phyloP scores from a whole-genome alignment of 2,329 filamentous ascomycete species.

The Bipolaris sorokiniana region DNA sequence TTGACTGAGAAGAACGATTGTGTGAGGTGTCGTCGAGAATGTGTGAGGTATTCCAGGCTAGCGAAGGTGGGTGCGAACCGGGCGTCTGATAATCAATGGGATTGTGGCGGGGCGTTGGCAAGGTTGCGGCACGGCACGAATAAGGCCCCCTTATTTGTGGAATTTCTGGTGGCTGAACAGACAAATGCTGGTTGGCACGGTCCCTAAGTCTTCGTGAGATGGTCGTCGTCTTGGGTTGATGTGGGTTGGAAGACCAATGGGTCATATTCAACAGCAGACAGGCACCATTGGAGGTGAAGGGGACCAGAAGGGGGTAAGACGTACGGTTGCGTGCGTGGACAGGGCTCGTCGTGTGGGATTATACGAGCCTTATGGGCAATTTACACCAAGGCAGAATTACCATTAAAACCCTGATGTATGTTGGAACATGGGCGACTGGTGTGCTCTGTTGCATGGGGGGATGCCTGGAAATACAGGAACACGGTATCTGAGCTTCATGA shows the following conservation, averaged over 20 bases:
- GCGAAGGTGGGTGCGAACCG: constrained; percentile 29
- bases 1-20: constrained; percentile 29
- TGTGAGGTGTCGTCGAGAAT: constrained; percentile 25
- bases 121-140: constrained; percentile 43
- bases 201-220: constrained; percentile 47
- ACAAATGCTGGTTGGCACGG: constrained; percentile 37
- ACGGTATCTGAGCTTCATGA: constrained; percentile 37
- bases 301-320: constrained; percentile 45
- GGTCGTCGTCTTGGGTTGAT: constrained; percentile 37
- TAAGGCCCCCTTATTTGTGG: constrained; percentile 36
- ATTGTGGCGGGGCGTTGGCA: constrained; percentile 38
- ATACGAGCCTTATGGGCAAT: constrained; percentile 41
- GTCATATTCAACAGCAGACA: constrained; percentile 42
- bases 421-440: constrained; percentile 27
- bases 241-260: constrained; percentile 39
- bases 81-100: constrained; percentile 37
- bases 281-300: constrained; percentile 36
- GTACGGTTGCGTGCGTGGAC: constrained; percentile 43
- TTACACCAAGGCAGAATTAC: constrained; percentile 43
- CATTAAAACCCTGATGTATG: constrained; percentile 35
- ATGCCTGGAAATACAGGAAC: constrained; percentile 43
- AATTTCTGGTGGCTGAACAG: constrained; percentile 40
- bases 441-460: constrained; percentile 47
- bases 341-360: constrained; percentile 30
- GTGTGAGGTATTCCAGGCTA: constrained; percentile 33